These are phyloP conservation scores for Diaporthe australafricana DNA, from an alignment of 2,329 filamentous ascomycete genomes.

Conservation along the genomic window DNA sequence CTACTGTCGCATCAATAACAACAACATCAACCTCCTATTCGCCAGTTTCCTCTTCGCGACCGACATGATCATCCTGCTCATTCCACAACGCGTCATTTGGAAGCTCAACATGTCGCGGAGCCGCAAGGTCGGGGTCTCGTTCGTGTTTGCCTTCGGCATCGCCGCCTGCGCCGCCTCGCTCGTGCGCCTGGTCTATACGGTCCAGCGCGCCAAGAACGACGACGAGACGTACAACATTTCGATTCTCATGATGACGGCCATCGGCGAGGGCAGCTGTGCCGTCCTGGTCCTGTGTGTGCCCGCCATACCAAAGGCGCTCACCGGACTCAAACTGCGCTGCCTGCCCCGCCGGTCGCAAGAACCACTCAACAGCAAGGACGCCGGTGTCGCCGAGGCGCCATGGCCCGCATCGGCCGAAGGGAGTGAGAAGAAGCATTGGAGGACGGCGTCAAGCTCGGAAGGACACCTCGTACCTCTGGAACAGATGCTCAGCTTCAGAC, in stretches of 20 bases:
- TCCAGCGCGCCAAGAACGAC: neutral
- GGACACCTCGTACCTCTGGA: neutral
- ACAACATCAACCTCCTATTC: neutral
- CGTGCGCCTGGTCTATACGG: neutral
- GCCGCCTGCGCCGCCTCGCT: neutral
- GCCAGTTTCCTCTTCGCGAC: neutral
- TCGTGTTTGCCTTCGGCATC: neutral
- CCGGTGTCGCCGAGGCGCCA: too few species aligned
- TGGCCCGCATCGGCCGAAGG: neutral
- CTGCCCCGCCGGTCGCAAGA: neutral
- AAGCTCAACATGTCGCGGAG: neutral
- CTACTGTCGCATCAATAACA: neutral
- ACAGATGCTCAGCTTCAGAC: neutral
- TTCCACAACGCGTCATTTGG: slow-evolving; percentile 3
- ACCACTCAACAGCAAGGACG: neutral
- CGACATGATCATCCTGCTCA: slow-evolving; percentile 2
- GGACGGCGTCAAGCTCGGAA: neutral
- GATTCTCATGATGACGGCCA: neutral
- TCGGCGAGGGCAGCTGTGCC: neutral
- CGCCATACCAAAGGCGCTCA: neutral
- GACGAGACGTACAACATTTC: neutral
- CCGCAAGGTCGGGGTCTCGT: neutral
- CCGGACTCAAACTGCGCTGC: neutral
- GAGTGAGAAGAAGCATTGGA: neutral
- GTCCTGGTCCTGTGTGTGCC: neutral